phyloP scores from a whole-genome alignment of 202 grass and related monocot genomes.

The Digitaria exilis region DNA sequence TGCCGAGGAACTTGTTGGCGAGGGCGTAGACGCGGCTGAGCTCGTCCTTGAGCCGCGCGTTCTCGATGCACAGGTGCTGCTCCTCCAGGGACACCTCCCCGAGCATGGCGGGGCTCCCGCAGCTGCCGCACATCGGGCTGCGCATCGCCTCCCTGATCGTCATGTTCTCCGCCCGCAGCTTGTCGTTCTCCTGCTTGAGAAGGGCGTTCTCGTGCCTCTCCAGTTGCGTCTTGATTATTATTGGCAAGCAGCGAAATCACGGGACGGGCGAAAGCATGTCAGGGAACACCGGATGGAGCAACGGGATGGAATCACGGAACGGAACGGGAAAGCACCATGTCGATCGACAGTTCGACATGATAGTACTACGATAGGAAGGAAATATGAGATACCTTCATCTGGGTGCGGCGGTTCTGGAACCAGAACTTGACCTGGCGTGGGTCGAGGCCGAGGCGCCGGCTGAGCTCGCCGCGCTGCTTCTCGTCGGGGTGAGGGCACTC shows the following conservation, averaged over 20 bases:
- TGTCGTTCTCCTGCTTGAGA: conserved; percentile 95
- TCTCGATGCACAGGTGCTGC: conserved; percentile 91
- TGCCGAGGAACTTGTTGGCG: conserved; percentile 91
- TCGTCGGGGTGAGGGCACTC: conserved; percentile 99
- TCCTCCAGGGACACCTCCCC: conserved; percentile 87
- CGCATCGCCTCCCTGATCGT: conserved; percentile 81
- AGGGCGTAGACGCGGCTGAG: conserved; percentile 76
- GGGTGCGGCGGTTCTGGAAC: conserved; percentile 96
- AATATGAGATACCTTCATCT: conserved; percentile 90
- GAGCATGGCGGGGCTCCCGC: conserved; percentile 80
- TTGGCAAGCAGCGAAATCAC: conserved; percentile 5
- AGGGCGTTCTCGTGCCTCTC: conserved; percentile 93
- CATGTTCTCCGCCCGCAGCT: conserved; percentile 81
- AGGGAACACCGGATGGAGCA: conserved; percentile 13
- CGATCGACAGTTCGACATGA: not conserved
- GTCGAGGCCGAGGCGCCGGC: conserved; percentile 79
- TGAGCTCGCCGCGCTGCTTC: conserved; percentile 92
- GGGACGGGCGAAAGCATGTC: not conserved
- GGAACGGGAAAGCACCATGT: not conserved
- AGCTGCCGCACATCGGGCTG: conserved; percentile 82
- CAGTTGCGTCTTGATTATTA: conserved; percentile 92
- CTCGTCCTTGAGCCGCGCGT: conserved; percentile 88
- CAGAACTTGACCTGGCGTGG: conserved; percentile 98
- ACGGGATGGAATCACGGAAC: not conserved
- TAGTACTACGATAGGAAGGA: too few relatives aligned